These are phyloP conservation scores for Suillus subaureus DNA, from an alignment of 768 basidiomycete species.

Conservation along the genomic window DNA sequence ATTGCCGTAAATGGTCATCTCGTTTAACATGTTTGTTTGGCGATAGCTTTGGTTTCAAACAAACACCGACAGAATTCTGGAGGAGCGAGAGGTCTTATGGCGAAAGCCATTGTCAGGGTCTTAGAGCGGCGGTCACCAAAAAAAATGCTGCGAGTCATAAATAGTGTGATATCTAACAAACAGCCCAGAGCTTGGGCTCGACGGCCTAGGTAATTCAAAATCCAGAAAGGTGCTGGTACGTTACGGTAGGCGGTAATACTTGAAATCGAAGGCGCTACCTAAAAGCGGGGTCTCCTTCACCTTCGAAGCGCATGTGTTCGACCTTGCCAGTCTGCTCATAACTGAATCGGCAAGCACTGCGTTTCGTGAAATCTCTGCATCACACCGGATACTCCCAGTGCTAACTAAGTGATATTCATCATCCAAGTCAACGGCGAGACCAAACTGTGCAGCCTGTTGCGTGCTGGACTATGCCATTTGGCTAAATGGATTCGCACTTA, in stretches of 20 bases:
- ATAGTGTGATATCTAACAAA: no score
- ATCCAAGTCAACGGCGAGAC: neutral
- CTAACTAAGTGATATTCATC: no score
- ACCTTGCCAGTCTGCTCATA: neutral
- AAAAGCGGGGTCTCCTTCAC: no score
- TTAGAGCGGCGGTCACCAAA: no score
- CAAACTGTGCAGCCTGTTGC: neutral
- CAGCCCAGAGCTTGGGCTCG: no score
- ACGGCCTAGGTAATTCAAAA: neutral
- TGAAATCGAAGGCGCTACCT: no score
- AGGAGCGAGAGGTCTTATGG: no score
- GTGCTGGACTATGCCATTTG: neutral
- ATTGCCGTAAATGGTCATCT: neutral
- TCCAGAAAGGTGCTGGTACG: neutral
- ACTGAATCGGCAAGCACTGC: neutral
- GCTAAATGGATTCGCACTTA: neutral
- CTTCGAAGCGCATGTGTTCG: neutral
- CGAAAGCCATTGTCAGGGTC: no score
- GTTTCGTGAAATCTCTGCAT: neutral
- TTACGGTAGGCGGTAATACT: no score
- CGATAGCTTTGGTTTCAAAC: constrained; percentile 3
- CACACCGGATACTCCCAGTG: neutral
- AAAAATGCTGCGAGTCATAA: no score
- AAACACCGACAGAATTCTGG: no score
- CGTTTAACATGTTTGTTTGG: constrained; percentile 11